Evolutionary conservation across 139 green algal species (phyloP), one percentile per base, ranked within the genome.

Genomic region (Bryopsis sp.): DNA sequence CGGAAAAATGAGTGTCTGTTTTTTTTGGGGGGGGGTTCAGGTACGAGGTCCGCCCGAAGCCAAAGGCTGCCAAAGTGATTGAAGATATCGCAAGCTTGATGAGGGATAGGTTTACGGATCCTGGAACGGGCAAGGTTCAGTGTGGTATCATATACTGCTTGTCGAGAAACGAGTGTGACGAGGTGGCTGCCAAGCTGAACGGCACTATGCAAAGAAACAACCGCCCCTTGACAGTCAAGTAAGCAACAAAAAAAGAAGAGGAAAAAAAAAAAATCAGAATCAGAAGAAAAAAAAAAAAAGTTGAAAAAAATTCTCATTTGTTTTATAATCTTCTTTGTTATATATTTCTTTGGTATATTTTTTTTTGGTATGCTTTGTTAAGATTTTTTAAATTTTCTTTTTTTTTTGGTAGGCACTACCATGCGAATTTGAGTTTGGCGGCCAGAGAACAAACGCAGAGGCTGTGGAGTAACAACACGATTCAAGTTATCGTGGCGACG

Each of bases 71-170:
- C n/a, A n/a, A n/a, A n/a, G 74, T 75, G 22, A 73, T 82, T 0
- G 70, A 84, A 0, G 79, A 89, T 37, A 87, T 94, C 22, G 76
- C 22, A 47, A 71, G 22, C 60, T 8, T 71, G 64, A 39, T 70
- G 15, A 4, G 38, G 48, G 35, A 47, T 38, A 70, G 22, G 22
- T 71, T 70, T 19, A 54, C 43, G 19, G 43, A 19, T 19, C 11
- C 11, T 54, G 43, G 19, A 26, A 19, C 15, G 43, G 15, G 43
- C 43, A 54, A n/a, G n/a, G n/a, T 54, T 19, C 43, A 86, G 72
- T 91, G 89, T 64, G 92, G 92, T 71, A 97, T 98, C 68, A 75
- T 98, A 5, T 98, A 98, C 81, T 97, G 91, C 79, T 72, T 95
- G n/a, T 83, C 78, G 8, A 75, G 84, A 0, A 77, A 74, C 1